Evolutionary conservation across 495 filamentous ascomycete genomes (phyloP), one percentile per base, ranked within the genome.

Genomic region (Hypoxylon rickii): DNA sequence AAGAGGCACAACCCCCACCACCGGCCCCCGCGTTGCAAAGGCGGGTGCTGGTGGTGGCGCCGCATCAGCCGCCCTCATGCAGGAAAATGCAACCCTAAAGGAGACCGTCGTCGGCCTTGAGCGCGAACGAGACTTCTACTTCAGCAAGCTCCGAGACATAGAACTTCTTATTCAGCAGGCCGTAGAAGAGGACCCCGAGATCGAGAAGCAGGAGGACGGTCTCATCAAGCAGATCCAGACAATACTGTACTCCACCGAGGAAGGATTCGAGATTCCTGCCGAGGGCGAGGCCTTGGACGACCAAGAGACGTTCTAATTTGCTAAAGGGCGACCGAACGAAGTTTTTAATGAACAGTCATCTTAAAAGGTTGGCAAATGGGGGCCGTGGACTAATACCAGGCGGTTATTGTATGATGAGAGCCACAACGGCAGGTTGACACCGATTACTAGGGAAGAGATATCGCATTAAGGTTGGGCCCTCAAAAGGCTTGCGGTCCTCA

Each of bases 81-180:
- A 89, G 66, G 92, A 97, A 79, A 91, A 90, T 69, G 76, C 78
- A 33, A 86, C 86, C 26, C 77, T 97, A 56, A 95, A 92, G 80
- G 88, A 93, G 72, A 90, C 84, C 0, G 89, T 95, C 17, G 77
- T 80, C n/a, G 90, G 90, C 3, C 77, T 96, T 39, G 90, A 96
- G 78, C 88, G 90, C 67, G 94, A 98, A 77, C 79, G 94, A 44
- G 94, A 98, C 72, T 98, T 98, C 73, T 98, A 98, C 79, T 98
- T 98, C 71, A 92, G 89, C 79, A 98, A 98, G 76, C 76, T 98
- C 51, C 85, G 94, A 44, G 94, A 98, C 67, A 98, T 98, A 60
- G 95, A 98, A 74, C 72, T 98, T 61, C 63, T 98, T 68, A 78
- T 98, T 45, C 94, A 98, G 78, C 85, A 86, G 57, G 90, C 90